Conservation (phyloP, 352 stramenopile species). For the Aphanomyces astaci region DNA sequence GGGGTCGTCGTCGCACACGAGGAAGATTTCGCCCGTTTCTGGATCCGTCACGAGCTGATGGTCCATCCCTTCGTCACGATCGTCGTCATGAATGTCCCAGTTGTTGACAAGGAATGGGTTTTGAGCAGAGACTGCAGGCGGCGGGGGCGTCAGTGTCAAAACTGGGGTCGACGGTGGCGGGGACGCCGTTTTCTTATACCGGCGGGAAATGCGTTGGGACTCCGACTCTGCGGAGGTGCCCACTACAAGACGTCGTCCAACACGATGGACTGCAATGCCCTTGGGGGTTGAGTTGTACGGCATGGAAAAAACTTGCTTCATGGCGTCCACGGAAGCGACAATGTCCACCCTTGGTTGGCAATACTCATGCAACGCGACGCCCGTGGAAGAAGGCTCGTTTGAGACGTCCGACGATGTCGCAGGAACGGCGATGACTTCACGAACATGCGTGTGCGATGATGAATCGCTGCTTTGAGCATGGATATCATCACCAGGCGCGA, state of each 20-base stretch:
- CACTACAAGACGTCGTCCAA: conserved; percentile 9
- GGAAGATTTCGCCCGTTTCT: conserved; percentile 21
- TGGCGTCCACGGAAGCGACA: conserved; percentile 11
- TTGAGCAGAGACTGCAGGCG: background rate
- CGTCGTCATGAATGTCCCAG: background rate
- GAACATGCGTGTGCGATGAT: background rate
- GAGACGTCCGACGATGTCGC: background rate
- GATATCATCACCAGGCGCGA: background rate
- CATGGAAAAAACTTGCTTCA: conserved; percentile 22
- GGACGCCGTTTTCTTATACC: conserved; percentile 13
- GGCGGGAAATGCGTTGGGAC: conserved; percentile 5
- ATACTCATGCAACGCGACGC: conserved; percentile 2
- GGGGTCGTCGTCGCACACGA: background rate
- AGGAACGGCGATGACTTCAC: background rate
- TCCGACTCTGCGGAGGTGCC: conserved; percentile 5
- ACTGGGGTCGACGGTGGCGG: background rate
- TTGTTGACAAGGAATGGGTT: background rate
- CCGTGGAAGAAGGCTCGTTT: background rate
- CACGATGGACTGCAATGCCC: conserved; percentile 12
- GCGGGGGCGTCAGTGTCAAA: background rate
- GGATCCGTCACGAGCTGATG: conserved; percentile 7
- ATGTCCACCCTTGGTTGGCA: conserved; percentile 6
- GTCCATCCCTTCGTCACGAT: background rate
- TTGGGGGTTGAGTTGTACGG: background rate
- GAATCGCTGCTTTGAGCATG: background rate